Percentiles rank a stretch among this genome's conserved stretches.
phyloP scores from a whole-genome alignment of 495 filamentous ascomycete genomes.

The Penicillium goetzii region DNA sequence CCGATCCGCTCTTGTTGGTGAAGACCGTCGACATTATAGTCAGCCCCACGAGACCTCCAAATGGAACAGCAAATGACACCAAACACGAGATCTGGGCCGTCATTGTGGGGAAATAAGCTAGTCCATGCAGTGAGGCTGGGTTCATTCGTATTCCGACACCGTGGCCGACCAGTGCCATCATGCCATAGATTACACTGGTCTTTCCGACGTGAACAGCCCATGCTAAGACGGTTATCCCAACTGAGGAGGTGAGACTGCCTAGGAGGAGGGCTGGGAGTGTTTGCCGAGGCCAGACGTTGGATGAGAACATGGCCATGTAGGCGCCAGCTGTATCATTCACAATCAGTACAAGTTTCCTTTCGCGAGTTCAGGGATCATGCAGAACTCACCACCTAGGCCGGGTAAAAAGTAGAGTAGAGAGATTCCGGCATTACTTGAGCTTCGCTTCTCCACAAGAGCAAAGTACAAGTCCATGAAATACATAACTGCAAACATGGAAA shows the following conservation, averaged over 20 bases:
- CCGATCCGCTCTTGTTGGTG: slow-evolving; percentile 52
- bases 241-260: slow-evolving; percentile 51
- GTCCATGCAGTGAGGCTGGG: slow-evolving; percentile 54
- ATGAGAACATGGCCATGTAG: slow-evolving; percentile 56
- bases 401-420: slow-evolving; percentile 55
- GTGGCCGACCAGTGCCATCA: slow-evolving; percentile 61
- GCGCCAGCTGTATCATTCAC: slow-evolving; percentile 42
- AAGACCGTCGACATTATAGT: slow-evolving; percentile 66
- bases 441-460: slow-evolving; percentile 52
- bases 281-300: slow-evolving; percentile 58
- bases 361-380: background rate
- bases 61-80: slow-evolving; percentile 53
- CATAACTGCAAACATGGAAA: slow-evolving; percentile 54
- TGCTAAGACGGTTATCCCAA: slow-evolving; percentile 52
- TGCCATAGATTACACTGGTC: slow-evolving; percentile 53
- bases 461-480: slow-evolving; percentile 68
- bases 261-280: slow-evolving; percentile 56
- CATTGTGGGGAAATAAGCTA: slow-evolving; percentile 55
- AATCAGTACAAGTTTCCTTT: background rate
- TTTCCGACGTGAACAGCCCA: slow-evolving; percentile 48
- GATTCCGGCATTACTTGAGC: slow-evolving; percentile 51
- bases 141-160: slow-evolving; percentile 58
- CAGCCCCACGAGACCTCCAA: slow-evolving; percentile 61
- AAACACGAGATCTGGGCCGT: slow-evolving; percentile 57
- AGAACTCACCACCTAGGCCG: slow-evolving; percentile 40